Conservation (phyloP, 2,329 filamentous ascomycete genomes). For the Trichoderma koningiopsis region DNA sequence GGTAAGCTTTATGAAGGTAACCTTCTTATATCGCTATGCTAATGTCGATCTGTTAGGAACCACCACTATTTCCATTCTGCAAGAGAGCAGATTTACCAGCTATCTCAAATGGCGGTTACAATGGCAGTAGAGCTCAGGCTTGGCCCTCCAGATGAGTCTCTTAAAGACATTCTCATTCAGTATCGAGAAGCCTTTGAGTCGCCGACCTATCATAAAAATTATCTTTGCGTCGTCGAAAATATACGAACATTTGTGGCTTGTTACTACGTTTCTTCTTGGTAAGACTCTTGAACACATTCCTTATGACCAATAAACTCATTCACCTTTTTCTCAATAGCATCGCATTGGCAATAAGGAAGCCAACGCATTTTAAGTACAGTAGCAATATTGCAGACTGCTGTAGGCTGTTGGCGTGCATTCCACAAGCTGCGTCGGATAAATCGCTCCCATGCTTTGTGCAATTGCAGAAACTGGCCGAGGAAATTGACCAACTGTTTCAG, state of each 20-base stretch:
- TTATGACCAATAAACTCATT: no score
- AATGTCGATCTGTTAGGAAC: not conserved
- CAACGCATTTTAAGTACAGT: not conserved
- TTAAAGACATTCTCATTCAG: not conserved
- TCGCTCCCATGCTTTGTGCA: not conserved
- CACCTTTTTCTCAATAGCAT: not conserved
- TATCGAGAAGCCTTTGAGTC: not conserved
- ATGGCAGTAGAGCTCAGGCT: slow-evolving; percentile 2
- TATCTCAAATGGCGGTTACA: not conserved
- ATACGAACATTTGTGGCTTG: not conserved
- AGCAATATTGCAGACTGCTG: not conserved
- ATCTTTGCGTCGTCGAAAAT: not conserved
- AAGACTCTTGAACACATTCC: not conserved
- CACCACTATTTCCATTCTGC: slow-evolving; percentile 1
- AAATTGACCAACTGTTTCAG: not conserved
- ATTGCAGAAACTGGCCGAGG: not conserved
- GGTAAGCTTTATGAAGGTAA: not conserved
- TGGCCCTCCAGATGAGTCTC: not conserved
- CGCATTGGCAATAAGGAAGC: not conserved
- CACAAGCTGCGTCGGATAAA: not conserved
- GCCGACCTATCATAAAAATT: not conserved
- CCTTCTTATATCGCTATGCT: not conserved
- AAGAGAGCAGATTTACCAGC: not conserved
- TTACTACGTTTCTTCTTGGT: not conserved
- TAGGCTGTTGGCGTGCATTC: not conserved